These are phyloP conservation scores for Zymoseptoria ardabiliae DNA, from an alignment of 2,329 filamentous ascomycete species.

Conservation along the genomic window DNA sequence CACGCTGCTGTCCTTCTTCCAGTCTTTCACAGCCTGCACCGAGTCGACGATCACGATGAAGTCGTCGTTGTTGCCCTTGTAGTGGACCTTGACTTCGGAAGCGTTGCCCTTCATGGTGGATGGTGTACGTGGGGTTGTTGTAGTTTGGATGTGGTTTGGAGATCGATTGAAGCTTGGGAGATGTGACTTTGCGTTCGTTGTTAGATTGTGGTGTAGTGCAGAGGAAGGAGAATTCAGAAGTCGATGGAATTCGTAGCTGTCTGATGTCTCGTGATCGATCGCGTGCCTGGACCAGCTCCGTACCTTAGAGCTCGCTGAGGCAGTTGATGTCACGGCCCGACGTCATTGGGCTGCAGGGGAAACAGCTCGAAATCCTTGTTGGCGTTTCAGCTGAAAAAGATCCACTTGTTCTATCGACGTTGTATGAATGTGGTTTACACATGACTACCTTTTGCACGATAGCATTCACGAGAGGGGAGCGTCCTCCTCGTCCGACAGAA, in stretches of 20 bases:
- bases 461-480: too few relatives aligned
- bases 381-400: background rate
- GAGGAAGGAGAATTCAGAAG: constrained; percentile 2
- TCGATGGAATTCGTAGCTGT: constrained; percentile 8
- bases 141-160: constrained; percentile 1
- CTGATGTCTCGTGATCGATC: constrained; percentile 1
- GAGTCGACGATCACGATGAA: constrained; percentile 61
- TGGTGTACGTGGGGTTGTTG: constrained; percentile 2
- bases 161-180: background rate
- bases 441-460: too few relatives aligned
- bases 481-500: too few relatives aligned
- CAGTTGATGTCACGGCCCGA: background rate
- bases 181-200: background rate
- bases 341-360: background rate
- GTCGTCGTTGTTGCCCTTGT: constrained; percentile 66
- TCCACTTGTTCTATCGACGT: background rate
- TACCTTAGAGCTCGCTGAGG: background rate
- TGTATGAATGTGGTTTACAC: too few relatives aligned
- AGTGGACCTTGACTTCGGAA: constrained; percentile 70
- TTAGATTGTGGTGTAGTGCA: constrained; percentile 1
- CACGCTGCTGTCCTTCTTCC: constrained; percentile 70
- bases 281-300: background rate
- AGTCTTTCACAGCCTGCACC: constrained; percentile 62
- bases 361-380: background rate
- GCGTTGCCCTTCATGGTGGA: constrained; percentile 55